Evolutionary conservation across 129 eudicot genomes (phyloP).

Genomic region (Flaveria brownii): DNA sequence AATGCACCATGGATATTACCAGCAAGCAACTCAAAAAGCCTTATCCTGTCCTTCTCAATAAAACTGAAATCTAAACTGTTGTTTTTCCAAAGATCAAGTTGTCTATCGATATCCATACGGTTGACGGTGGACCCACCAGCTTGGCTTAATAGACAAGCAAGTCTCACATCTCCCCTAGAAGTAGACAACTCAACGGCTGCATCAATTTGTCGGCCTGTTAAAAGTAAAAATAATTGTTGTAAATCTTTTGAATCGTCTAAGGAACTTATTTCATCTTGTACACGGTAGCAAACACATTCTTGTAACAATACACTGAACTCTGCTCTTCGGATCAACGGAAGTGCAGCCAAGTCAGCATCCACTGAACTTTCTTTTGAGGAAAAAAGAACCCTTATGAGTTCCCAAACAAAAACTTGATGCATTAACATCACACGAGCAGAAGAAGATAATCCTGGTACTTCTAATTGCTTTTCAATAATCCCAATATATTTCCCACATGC

Average conservation of each 20-base stretch:
- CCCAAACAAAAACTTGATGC: slow-evolving; percentile 95
- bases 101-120: slow-evolving; percentile 64
- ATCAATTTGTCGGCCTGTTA: slow-evolving; percentile 85
- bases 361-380: slow-evolving; percentile 58
- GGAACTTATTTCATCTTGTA: slow-evolving; percentile 86
- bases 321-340: slow-evolving; percentile 79
- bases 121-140: slow-evolving; percentile 81
- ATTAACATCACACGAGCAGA: slow-evolving; percentile 69
- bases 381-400: slow-evolving; percentile 83
- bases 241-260: slow-evolving; percentile 60
- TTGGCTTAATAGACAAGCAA: slow-evolving; percentile 86
- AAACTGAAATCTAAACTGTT: slow-evolving; percentile 83
- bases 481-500: slow-evolving; percentile 74
- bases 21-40: slow-evolving; percentile 80
- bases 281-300: slow-evolving; percentile 86
- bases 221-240: slow-evolving; percentile 69
- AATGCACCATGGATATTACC: slow-evolving; percentile 80
- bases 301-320: slow-evolving; percentile 94
- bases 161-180: slow-evolving; percentile 86
- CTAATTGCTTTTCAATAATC: slow-evolving; percentile 77
- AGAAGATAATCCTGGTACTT: slow-evolving; percentile 65
- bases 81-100: slow-evolving; percentile 73
- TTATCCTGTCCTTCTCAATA: slow-evolving; percentile 63
- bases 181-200: slow-evolving; percentile 85
- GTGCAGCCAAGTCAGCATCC: slow-evolving; percentile 69